phyloP scores from a whole-genome alignment of 106 monocot genomes.

The Phalaenopsis equestris region DNA sequence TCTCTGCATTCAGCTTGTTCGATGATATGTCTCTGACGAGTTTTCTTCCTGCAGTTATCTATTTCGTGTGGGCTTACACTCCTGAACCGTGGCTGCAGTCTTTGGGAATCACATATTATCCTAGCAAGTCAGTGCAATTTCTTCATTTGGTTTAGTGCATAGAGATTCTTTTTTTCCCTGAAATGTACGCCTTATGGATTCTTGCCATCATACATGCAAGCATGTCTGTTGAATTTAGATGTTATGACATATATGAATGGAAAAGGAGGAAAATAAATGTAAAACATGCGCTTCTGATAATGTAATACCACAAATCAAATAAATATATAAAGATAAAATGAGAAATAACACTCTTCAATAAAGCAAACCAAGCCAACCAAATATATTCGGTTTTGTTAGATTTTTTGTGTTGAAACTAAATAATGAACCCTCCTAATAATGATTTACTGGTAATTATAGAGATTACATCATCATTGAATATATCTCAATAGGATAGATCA shows the following conservation, averaged over 20 bases:
- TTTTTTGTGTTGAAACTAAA: no score
- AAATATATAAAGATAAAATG: no score
- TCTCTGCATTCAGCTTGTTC: background rate
- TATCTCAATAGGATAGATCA: no score
- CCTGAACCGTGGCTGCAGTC: conserved; percentile 74
- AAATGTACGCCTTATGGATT: background rate
- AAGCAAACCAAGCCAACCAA: no score
- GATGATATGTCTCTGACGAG: conserved; percentile 2
- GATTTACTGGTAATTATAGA: no score
- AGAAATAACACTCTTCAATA: no score
- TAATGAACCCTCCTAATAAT: no score
- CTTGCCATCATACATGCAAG: background rate
- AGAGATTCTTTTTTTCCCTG: background rate
- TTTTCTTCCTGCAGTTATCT: conserved; percentile 39
- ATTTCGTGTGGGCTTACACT: conserved; percentile 86
- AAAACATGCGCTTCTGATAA: no score
- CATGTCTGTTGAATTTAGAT: background rate
- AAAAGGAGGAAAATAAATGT: background rate
- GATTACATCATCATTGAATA: no score
- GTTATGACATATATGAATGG: background rate
- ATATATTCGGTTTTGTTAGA: no score
- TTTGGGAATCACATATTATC: conserved; percentile 92
- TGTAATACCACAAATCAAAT: no score
- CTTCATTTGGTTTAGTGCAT: background rate
- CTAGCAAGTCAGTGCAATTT: conserved; percentile 62